phyloP scores from a whole-genome alignment of 805 yeast species.

The Candida glaebosa region DNA sequence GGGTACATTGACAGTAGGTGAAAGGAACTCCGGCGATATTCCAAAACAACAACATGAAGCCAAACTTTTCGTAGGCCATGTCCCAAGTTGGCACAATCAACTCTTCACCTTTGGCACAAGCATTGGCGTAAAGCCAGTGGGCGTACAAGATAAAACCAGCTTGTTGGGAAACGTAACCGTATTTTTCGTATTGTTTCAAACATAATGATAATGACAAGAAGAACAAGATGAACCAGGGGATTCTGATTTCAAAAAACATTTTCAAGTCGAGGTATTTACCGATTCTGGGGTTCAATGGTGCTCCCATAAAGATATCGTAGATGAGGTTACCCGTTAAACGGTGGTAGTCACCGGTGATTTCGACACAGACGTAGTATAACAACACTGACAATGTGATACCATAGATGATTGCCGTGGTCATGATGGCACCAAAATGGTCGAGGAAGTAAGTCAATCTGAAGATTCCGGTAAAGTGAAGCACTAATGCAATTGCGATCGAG shows the following conservation, averaged over 20 bases:
- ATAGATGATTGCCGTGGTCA: slow-evolving; percentile 83
- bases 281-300: slow-evolving; percentile 92
- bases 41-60: slow-evolving; percentile 99
- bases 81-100: slow-evolving; percentile 98
- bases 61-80: slow-evolving; percentile 98
- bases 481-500: slow-evolving; percentile 53
- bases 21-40: slow-evolving; percentile 98
- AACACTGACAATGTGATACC: slow-evolving; percentile 70
- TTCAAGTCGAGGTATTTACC: slow-evolving; percentile 84
- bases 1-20: slow-evolving; percentile 93
- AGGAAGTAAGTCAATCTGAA: slow-evolving; percentile 73
- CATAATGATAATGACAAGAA: slow-evolving; percentile 73
- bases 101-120: slow-evolving; percentile 97
- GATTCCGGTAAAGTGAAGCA: slow-evolving; percentile 68
- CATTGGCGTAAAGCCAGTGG: slow-evolving; percentile 93
- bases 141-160: slow-evolving; percentile 71
- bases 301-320: slow-evolving; percentile 95
- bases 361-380: slow-evolving; percentile 66
- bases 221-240: slow-evolving; percentile 92
- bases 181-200: slow-evolving; percentile 73
- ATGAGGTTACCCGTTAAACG: slow-evolving; percentile 88
- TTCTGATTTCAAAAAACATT: slow-evolving; percentile 95
- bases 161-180: slow-evolving; percentile 79
- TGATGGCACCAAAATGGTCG: slow-evolving; percentile 84
- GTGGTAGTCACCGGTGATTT: slow-evolving; percentile 71